These are phyloP conservation scores for Phragmites australis DNA, from an alignment of 176 grass and related monocot genomes.

Conservation along the genomic window DNA sequence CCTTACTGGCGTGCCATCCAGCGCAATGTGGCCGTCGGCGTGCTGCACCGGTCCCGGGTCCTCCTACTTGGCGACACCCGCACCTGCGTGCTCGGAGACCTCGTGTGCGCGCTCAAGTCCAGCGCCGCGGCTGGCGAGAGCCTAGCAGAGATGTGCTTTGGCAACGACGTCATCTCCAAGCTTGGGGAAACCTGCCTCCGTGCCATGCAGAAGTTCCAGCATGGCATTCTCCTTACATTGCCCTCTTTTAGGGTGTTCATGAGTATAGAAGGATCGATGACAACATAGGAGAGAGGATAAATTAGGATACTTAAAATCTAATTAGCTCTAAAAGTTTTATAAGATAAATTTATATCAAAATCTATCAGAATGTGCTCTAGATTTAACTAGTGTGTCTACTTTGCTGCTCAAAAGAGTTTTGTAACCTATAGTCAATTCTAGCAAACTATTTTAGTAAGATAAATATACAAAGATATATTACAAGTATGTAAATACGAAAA, in stretches of 20 bases:
- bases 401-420: too few relatives aligned
- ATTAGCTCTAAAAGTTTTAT: too few relatives aligned
- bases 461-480: too few relatives aligned
- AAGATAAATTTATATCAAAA: too few relatives aligned
- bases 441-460: too few relatives aligned
- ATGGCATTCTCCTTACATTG: neutral
- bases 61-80: neutral
- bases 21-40: neutral
- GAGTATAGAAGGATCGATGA: neutral
- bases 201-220: slow-evolving; percentile 1
- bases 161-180: neutral
- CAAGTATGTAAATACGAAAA: too few relatives aligned
- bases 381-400: too few relatives aligned
- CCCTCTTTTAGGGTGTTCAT: neutral
- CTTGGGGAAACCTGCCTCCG: neutral
- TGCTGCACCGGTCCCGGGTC: neutral
- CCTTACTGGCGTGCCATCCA: slow-evolving; percentile 7
- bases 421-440: too few relatives aligned
- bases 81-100: neutral
- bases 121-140: neutral
- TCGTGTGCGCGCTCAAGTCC: neutral
- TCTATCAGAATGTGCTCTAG: too few relatives aligned
- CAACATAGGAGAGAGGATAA: too few relatives aligned
- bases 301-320: too few relatives aligned
- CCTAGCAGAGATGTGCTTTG: slow-evolving; percentile 31